Evolutionary conservation across 345 rosid species (phyloP).

Genomic region (Eucalyptus camaldulensis): DNA sequence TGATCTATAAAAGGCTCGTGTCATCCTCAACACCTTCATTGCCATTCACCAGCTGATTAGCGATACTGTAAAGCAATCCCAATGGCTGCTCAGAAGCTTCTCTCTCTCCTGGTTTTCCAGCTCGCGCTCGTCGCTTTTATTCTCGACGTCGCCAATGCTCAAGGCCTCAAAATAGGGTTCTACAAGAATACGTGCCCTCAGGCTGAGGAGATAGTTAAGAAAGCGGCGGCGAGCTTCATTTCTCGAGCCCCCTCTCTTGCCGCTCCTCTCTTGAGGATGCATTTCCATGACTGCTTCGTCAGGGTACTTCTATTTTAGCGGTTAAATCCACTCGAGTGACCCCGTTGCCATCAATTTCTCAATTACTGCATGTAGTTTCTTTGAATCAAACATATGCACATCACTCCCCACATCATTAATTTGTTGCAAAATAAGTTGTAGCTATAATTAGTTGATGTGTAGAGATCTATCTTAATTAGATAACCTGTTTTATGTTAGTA

Average conservation of each 20-base stretch:
- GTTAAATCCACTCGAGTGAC: neutral
- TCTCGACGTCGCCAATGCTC: neutral
- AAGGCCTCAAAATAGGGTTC: constrained; percentile 36
- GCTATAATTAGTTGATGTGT: neutral
- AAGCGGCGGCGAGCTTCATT: constrained; percentile 1
- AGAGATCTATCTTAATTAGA: neutral
- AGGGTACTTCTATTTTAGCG: constrained; percentile 9
- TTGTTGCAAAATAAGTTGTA: neutral
- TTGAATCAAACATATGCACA: neutral
- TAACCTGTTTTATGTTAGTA: neutral
- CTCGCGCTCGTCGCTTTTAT: constrained; percentile 5
- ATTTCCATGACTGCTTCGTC: constrained; percentile 75
- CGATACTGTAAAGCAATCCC: neutral
- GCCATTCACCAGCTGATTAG: neutral
- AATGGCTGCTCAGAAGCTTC: constrained; percentile 31
- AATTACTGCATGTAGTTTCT: neutral
- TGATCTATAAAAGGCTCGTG: neutral
- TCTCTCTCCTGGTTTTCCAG: constrained; percentile 6
- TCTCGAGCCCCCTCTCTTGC: constrained; percentile 27
- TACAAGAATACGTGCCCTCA: constrained; percentile 27
- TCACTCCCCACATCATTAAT: neutral
- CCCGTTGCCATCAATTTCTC: neutral
- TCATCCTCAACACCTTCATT: neutral
- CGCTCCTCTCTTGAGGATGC: constrained; percentile 51
- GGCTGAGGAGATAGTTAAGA: constrained; percentile 31